Evolutionary conservation across 2,329 filamentous ascomycete species (phyloP).

Genomic region (Cladosporium sp.): DNA sequence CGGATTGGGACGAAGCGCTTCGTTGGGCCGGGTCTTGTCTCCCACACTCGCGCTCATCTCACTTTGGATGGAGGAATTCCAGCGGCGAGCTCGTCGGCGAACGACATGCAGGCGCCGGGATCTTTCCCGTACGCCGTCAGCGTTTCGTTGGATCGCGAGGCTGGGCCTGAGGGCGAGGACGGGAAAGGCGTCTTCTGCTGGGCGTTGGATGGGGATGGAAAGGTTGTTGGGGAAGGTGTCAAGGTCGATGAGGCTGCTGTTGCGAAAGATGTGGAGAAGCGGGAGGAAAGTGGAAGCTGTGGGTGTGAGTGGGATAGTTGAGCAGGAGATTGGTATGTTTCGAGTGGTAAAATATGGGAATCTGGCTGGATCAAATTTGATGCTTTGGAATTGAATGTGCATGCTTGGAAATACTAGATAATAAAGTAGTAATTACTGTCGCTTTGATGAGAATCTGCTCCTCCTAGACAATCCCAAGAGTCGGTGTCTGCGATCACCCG

Average conservation of each 20-base stretch:
- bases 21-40: neutral
- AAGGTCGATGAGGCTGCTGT: constrained; percentile 26
- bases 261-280: constrained; percentile 19
- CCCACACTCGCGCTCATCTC: too few species aligned
- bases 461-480: too few species aligned
- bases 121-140: constrained; percentile 60
- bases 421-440: too few species aligned
- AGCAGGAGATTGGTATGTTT: neutral
- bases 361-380: too few species aligned
- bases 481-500: neutral
- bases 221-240: neutral
- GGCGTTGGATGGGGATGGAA: constrained; percentile 41
- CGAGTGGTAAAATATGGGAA: too few species aligned
- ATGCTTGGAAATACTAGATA: too few species aligned
- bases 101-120: constrained; percentile 49
- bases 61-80: too few species aligned
- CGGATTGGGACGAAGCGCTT: constrained; percentile 55
- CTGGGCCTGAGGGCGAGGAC: constrained; percentile 41
- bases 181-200: constrained; percentile 61
- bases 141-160: constrained; percentile 57
- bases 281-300: neutral
- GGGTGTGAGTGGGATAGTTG: constrained; percentile 6
- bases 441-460: too few species aligned
- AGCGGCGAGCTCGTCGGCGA: constrained; percentile 33
- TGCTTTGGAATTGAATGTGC: too few species aligned